Evolutionary conservation across 2,329 filamentous ascomycete genomes (phyloP).

Genomic region (Dactylellina haptotyla): DNA sequence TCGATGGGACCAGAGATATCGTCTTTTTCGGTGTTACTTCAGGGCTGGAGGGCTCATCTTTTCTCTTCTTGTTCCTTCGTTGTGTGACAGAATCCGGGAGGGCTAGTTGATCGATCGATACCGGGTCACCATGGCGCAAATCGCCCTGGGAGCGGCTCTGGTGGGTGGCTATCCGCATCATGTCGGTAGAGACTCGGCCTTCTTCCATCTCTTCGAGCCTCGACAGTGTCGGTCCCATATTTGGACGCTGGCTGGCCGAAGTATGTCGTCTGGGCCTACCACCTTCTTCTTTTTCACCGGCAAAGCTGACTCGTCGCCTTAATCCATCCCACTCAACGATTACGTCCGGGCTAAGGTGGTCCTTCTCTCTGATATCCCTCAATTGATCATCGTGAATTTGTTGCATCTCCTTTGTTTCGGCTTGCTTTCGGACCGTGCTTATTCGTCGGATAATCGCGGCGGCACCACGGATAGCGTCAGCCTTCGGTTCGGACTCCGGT

Average conservation of each 20-base stretch:
- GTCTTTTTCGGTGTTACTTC: constrained; percentile 41
- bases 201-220: constrained; percentile 53
- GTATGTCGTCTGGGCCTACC: constrained; percentile 65
- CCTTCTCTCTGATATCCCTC: constrained; percentile 75
- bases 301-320: constrained; percentile 69
- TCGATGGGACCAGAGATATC: constrained; percentile 46
- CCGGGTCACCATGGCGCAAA: constrained; percentile 60
- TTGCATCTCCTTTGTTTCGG: constrained; percentile 81
- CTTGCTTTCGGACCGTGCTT: constrained; percentile 77
- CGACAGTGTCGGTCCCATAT: constrained; percentile 25
- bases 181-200: constrained; percentile 44
- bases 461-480: constrained; percentile 91
- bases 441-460: constrained; percentile 87
- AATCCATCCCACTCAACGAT: constrained; percentile 90
- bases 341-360: constrained; percentile 77
- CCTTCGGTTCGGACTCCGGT: constrained; percentile 94
- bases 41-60: constrained; percentile 2
- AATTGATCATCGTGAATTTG: constrained; percentile 81
- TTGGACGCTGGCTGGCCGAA: constrained; percentile 61
- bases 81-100: constrained; percentile 48
- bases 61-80: background rate
- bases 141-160: constrained; percentile 54
- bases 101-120: constrained; percentile 57
- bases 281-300: constrained; percentile 36
- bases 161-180: constrained; percentile 48